These are phyloP conservation scores for Ophiostoma perfectum DNA, from an alignment of 2,329 filamentous ascomycete species.

Conservation along the genomic window DNA sequence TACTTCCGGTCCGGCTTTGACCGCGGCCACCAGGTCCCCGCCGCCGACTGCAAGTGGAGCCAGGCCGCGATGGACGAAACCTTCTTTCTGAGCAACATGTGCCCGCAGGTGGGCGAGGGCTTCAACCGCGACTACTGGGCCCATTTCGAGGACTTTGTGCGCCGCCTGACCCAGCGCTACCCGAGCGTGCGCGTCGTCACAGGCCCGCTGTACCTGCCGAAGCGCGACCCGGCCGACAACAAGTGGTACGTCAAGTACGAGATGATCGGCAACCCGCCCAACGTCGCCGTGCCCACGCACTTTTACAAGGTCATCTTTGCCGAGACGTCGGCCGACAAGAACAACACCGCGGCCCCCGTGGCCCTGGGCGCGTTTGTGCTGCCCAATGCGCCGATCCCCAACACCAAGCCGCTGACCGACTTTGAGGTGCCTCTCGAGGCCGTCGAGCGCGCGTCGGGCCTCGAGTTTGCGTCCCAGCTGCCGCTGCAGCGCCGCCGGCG, in stretches of 20 bases:
- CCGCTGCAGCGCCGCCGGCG: slow-evolving; percentile 66
- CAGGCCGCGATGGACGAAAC: slow-evolving; percentile 93
- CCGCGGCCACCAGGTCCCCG: slow-evolving; percentile 92
- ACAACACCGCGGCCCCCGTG: slow-evolving; percentile 58
- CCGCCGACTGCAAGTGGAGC: slow-evolving; percentile 92
- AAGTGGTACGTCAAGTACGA: slow-evolving; percentile 97
- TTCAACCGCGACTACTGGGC: slow-evolving; percentile 99
- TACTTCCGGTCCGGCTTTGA: slow-evolving; percentile 95
- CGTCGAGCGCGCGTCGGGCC: slow-evolving; percentile 82
- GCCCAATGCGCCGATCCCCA: slow-evolving; percentile 83
- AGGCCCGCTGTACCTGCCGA: slow-evolving; percentile 87
- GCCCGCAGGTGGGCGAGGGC: slow-evolving; percentile 93
- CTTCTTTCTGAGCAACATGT: slow-evolving; percentile 93
- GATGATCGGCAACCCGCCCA: slow-evolving; percentile 88
- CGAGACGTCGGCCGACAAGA: slow-evolving; percentile 67
- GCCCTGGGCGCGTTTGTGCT: slow-evolving; percentile 91
- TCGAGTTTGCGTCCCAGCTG: slow-evolving; percentile 83
- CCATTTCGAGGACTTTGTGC: slow-evolving; percentile 96
- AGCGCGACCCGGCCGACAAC: slow-evolving; percentile 71
- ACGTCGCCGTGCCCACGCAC: slow-evolving; percentile 92
- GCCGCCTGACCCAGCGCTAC: slow-evolving; percentile 72
- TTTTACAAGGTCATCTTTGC: slow-evolving; percentile 99
- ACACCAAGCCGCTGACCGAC: slow-evolving; percentile 77
- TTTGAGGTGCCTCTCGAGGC: slow-evolving; percentile 95
- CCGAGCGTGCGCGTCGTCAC: slow-evolving; percentile 88